Conservation (phyloP, 805 yeast species). For the Candida manassasensis region DNA sequence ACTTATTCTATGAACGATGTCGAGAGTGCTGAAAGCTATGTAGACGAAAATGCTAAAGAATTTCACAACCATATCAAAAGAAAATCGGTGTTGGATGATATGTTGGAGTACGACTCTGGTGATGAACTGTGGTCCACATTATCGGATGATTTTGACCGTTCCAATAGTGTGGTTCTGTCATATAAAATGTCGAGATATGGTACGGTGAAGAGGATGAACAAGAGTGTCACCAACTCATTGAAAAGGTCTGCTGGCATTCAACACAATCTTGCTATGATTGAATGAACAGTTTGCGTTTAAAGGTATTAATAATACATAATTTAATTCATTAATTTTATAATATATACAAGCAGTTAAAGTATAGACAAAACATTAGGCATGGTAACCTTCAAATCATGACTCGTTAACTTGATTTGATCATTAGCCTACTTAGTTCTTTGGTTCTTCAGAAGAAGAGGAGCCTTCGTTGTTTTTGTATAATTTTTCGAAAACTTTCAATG, state of each 20-base stretch:
- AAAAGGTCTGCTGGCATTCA: constrained; percentile 4
- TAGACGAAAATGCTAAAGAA: constrained; percentile 13
- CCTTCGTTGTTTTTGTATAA: constrained; percentile 33
- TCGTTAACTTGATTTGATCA: no score
- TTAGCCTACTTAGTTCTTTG: constrained; percentile 20
- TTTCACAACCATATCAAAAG: constrained; percentile 28
- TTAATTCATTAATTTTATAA: constrained; percentile 4
- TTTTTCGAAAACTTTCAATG: constrained; percentile 74
- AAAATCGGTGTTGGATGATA: constrained; percentile 39
- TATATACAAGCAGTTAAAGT: constrained; percentile 4
- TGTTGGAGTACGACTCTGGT: constrained; percentile 39
- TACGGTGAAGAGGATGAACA: neutral
- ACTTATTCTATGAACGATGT: neutral
- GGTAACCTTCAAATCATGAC: no score
- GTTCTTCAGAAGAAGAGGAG: constrained; percentile 18
- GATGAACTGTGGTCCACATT: constrained; percentile 1
- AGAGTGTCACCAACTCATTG: neutral
- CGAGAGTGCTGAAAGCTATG: constrained; percentile 2
- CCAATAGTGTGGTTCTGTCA: neutral
- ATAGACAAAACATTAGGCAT: no score
- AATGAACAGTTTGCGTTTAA: neutral
- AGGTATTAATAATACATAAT: neutral
- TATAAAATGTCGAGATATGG: neutral
- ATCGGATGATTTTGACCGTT: neutral
- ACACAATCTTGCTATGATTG: constrained; percentile 1